Conservation (phyloP, 2,329 filamentous ascomycete species). For the Colletotrichum horii region DNA sequence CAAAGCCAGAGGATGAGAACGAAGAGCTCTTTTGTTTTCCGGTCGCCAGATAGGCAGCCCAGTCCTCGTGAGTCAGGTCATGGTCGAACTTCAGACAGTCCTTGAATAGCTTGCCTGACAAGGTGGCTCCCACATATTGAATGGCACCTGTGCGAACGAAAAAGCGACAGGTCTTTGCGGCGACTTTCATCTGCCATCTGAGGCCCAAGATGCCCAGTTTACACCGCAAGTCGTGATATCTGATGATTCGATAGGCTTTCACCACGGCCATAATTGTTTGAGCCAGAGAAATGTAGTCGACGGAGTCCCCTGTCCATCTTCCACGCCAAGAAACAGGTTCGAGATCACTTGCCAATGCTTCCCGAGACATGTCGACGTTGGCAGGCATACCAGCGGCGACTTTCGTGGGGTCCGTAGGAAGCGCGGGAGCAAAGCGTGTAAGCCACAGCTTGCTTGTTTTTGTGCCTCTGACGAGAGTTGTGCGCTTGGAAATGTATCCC, state of each 20-base stretch:
- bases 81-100: conserved; percentile 66
- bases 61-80: conserved; percentile 61
- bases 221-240: conserved; percentile 60
- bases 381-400: not conserved
- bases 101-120: conserved; percentile 60
- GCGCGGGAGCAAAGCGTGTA: conserved; percentile 55
- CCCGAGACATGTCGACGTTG: conserved; percentile 28
- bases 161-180: conserved; percentile 63
- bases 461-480: conserved; percentile 60
- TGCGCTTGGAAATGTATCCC: conserved; percentile 67
- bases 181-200: conserved; percentile 64
- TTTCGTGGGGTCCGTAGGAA: conserved; percentile 33
- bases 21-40: conserved; percentile 36
- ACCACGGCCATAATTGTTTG: conserved; percentile 62
- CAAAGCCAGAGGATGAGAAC: not conserved
- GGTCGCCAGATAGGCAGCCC: conserved; percentile 59
- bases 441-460: conserved; percentile 70
- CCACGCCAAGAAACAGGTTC: conserved; percentile 61
- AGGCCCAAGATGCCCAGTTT: conserved; percentile 63
- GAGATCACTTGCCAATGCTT: conserved; percentile 40
- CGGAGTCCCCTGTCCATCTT: conserved; percentile 62
- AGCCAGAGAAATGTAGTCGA: conserved; percentile 63
- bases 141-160: conserved; percentile 61
- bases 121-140: conserved; percentile 61
- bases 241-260: conserved; percentile 63